A percentile compares a stretch with the other conserved stretches of the same genome.
These are phyloP conservation scores for Mucor saturninus DNA, from an alignment of 371 early-diverging fungal species.

Conservation along the genomic window DNA sequence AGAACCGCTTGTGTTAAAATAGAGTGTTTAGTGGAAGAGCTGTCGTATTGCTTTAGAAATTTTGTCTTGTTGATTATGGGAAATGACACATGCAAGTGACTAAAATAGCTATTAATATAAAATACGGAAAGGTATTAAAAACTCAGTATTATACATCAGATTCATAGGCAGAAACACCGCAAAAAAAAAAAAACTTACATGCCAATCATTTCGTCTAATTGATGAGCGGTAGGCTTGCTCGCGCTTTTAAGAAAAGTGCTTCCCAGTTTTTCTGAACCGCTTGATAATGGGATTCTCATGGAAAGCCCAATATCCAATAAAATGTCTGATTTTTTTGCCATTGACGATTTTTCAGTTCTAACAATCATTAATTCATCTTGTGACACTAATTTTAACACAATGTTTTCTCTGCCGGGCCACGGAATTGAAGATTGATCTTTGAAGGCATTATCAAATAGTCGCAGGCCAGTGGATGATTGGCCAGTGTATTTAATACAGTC, in stretches of 20 bases:
- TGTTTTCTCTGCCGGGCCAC: constrained; percentile 48
- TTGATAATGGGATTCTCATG: constrained; percentile 3
- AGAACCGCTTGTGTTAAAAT: constrained; percentile 57
- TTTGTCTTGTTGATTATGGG: constrained; percentile 59
- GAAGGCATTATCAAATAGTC: constrained; percentile 35
- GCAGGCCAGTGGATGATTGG: constrained; percentile 42
- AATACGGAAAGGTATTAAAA: background rate
- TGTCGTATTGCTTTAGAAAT: constrained; percentile 48
- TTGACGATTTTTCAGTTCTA: constrained; percentile 25
- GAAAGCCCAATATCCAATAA: constrained; percentile 45
- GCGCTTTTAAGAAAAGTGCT: background rate
- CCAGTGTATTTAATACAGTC: constrained; percentile 53
- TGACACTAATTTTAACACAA: constrained; percentile 42
- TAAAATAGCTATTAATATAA: constrained; percentile 48
- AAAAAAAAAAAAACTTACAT: constrained; percentile 14
- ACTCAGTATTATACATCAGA: constrained; percentile 41
- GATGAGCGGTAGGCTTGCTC: constrained; percentile 19
- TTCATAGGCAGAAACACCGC: constrained; percentile 6
- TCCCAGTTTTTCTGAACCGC: background rate
- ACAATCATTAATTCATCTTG: constrained; percentile 52
- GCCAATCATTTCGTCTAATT: constrained; percentile 23
- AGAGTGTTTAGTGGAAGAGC: constrained; percentile 24
- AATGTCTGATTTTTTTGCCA: constrained; percentile 21
- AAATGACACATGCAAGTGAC: constrained; percentile 55
- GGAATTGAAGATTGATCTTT: constrained; percentile 36